Evolutionary conservation across 192 early-diverging fungal genomes (phyloP), one percentile per base, ranked within the genome.

Genomic region (Powellomyces hirtus): DNA sequence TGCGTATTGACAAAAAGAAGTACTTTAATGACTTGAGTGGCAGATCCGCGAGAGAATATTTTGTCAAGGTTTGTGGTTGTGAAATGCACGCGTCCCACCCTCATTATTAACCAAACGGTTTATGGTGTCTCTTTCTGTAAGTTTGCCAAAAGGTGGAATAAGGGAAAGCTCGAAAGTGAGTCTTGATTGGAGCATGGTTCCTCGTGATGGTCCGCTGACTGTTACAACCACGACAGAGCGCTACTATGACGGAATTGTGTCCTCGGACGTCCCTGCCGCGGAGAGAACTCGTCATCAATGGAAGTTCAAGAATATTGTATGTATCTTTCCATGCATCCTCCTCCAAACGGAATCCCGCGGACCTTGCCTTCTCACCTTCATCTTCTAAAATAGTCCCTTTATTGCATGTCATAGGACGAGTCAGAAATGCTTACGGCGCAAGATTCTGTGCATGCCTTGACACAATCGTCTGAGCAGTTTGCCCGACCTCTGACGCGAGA

Each of bases 91-190:
- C 20, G 33, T 20, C 1, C 0, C 8, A 66, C 18, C 20, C n/a
- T 55, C 20, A 55, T 0, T 16, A 16, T 0, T 0, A 10, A 16
- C 29, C 35, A 36, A 16, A 10, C 27, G 20, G 11, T 16, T 34
- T 30, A 16, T 57, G 10, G 30, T 18, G n/a, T 50, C 60, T 16
- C 26, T 35, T 29, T 52, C 49, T 29, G 64, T 30, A 52, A 91
- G 37, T 96, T 96, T 79, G 90, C 91, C 52, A 87, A 81, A 20
- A 81, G 81, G n/a, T 96, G 94, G 94, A 96, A 96, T 73, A 72
- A 82, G 38, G 88, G 79, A 35, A 80, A 84, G 31, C 52, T 71
- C 18, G 55, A 69, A 14, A 60, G 64, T 66, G 30, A 14, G 64
- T 59, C n/a, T n/a, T n/a, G n/a, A n/a, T n/a, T n/a, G n/a, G n/a